A percentile compares a stretch with the other conserved stretches of the same genome.
Conservation (phyloP, 495 filamentous ascomycete species). For the Trypethelium eluteriae region DNA sequence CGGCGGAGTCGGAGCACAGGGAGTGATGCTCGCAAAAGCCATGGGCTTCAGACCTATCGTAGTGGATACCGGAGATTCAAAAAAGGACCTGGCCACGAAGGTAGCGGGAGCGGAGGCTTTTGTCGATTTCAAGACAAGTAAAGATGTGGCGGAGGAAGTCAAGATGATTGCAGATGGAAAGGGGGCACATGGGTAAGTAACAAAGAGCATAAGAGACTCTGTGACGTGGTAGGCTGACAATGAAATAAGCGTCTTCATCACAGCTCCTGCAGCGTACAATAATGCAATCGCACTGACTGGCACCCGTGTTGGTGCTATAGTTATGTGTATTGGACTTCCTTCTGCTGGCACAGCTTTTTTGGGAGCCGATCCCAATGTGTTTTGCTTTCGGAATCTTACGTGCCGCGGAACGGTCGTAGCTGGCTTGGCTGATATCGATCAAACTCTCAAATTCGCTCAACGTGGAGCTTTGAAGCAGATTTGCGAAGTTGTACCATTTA, state of each 20-base stretch:
- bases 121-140: conserved; percentile 41
- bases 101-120: conserved; percentile 46
- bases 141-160: conserved; percentile 36
- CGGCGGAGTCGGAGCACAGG: conserved; percentile 39
- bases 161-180: conserved; percentile 41
- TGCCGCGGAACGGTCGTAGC: conserved; percentile 45
- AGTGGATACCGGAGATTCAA: conserved; percentile 41
- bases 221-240: not conserved
- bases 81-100: conserved; percentile 36
- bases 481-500: conserved; percentile 30
- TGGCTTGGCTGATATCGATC: conserved; percentile 41
- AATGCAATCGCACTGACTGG: conserved; percentile 33
- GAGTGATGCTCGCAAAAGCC: conserved; percentile 39
- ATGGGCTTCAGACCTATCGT: conserved; percentile 51
- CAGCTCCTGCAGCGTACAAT: conserved; percentile 12
- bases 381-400: conserved; percentile 40
- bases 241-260: not conserved
- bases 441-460: conserved; percentile 42
- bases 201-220: conserved; percentile 26
- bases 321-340: conserved; percentile 42
- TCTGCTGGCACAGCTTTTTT: conserved; percentile 32
- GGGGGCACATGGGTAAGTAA: conserved; percentile 46
- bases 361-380: conserved; percentile 40
- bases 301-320: conserved; percentile 36
- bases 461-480: conserved; percentile 38